These are phyloP conservation scores for Retiboletus flavoniger DNA, from an alignment of 1,284 basidiomycete species.

Conservation along the genomic window DNA sequence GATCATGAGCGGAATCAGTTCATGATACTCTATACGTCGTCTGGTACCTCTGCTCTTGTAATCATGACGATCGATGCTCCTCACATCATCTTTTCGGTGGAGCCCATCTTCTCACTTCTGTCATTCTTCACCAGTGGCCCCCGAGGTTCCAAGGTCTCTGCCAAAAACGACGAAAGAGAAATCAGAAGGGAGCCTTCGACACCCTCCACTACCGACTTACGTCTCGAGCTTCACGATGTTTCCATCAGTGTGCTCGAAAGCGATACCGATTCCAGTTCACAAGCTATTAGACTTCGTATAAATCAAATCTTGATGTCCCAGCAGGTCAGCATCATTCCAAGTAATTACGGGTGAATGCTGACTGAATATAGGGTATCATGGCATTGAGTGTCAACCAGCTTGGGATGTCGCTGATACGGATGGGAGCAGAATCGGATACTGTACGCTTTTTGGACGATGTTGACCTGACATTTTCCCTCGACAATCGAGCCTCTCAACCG, in stretches of 20 bases:
- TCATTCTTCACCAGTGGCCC: conserved; percentile 82
- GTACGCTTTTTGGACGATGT: conserved; percentile 94
- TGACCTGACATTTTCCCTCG: conserved; percentile 85
- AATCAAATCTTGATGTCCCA: conserved; percentile 89
- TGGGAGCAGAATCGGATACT: conserved; percentile 83
- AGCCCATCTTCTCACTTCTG: conserved; percentile 87
- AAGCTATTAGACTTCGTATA: conserved; percentile 86
- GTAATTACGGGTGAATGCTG: conserved; percentile 10
- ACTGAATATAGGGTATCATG: conserved; percentile 63
- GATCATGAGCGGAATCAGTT: conserved; percentile 91
- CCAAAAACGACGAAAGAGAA: conserved; percentile 17
- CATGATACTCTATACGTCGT: conserved; percentile 87
- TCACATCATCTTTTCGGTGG: conserved; percentile 89
- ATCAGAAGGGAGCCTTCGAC: conserved; percentile 17
- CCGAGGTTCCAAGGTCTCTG: conserved; percentile 25
- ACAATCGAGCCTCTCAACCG: conserved; percentile 71
- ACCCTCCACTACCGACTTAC: conserved; percentile 52
- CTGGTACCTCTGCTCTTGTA: conserved; percentile 70
- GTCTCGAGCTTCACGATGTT: conserved; percentile 90
- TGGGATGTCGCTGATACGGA: conserved; percentile 92
- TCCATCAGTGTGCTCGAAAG: conserved; percentile 89
- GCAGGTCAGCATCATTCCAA: conserved; percentile 54
- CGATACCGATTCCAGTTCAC: conserved; percentile 77
- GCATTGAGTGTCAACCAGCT: conserved; percentile 81
- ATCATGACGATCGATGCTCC: conserved; percentile 93